Percentiles rank a stretch among this genome's conserved stretches.
phyloP scores from a whole-genome alignment of 495 filamentous ascomycete species.

The Cercophora newfieldiana region DNA sequence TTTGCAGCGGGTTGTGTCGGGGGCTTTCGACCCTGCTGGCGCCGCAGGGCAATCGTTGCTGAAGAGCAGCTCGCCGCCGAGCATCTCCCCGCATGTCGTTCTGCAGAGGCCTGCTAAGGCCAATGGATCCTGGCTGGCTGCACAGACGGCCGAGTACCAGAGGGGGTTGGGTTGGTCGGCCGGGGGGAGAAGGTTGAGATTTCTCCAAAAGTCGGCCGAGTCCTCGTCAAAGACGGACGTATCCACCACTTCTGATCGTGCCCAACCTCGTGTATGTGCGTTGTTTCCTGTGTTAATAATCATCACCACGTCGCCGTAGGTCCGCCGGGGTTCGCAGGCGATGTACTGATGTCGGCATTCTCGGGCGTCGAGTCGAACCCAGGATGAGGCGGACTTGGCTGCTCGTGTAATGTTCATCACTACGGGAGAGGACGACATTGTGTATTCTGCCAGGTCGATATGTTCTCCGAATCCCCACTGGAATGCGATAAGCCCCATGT shows the following conservation, averaged over 20 bases:
- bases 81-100: neutral
- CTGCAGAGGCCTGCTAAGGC: neutral
- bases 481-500: neutral
- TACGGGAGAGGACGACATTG: neutral
- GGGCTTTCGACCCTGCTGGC: neutral
- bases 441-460: neutral
- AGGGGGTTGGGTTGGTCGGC: neutral
- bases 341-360: slow-evolving; percentile 1
- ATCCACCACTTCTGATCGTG: neutral
- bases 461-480: neutral
- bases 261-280: neutral
- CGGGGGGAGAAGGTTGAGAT: neutral
- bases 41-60: neutral
- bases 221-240: neutral
- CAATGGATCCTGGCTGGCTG: neutral
- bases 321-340: neutral
- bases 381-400: neutral
- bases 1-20: neutral
- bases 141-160: slow-evolving; percentile 1
- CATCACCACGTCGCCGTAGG: slow-evolving; percentile 5
- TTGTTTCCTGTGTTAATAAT: neutral
- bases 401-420: neutral
- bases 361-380: neutral
- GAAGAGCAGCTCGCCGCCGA: neutral
- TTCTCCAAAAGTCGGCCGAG: neutral